phyloP scores from a whole-genome alignment of 2,329 filamentous ascomycete genomes.

The Fusarium vanettenii region DNA sequence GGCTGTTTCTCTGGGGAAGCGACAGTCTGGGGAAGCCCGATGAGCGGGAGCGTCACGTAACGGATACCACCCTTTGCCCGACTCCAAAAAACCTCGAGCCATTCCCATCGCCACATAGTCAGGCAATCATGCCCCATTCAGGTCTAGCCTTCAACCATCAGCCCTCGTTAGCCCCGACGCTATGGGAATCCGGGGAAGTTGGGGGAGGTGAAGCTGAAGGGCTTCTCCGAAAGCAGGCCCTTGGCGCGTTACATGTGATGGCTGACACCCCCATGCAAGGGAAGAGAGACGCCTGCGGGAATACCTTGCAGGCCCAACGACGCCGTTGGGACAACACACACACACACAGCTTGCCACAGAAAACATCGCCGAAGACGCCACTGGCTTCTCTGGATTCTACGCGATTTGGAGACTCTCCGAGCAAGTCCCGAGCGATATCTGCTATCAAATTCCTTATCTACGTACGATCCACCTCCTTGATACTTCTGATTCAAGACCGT shows the following conservation, averaged over 20 bases:
- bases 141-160: neutral
- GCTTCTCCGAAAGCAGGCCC: neutral
- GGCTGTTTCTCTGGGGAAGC: neutral
- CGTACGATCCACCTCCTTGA: neutral
- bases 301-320: neutral
- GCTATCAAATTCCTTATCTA: neutral
- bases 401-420: neutral
- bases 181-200: constrained; percentile 6
- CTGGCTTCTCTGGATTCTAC: neutral
- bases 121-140: neutral
- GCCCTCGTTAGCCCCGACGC: neutral
- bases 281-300: neutral
- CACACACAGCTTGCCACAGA: neutral
- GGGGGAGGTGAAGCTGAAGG: neutral
- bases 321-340: neutral
- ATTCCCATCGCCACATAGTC: neutral
- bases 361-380: neutral
- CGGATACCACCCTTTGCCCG: neutral
- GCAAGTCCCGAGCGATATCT: neutral
- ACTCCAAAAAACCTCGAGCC: neutral
- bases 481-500: neutral
- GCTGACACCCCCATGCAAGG: neutral
- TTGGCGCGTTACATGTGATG: neutral
- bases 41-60: neutral
- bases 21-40: neutral